Percentiles rank a stretch among this genome's conserved stretches.
Conservation (phyloP, 2,329 filamentous ascomycete genomes). For the Paracoccidioides lutzii region DNA sequence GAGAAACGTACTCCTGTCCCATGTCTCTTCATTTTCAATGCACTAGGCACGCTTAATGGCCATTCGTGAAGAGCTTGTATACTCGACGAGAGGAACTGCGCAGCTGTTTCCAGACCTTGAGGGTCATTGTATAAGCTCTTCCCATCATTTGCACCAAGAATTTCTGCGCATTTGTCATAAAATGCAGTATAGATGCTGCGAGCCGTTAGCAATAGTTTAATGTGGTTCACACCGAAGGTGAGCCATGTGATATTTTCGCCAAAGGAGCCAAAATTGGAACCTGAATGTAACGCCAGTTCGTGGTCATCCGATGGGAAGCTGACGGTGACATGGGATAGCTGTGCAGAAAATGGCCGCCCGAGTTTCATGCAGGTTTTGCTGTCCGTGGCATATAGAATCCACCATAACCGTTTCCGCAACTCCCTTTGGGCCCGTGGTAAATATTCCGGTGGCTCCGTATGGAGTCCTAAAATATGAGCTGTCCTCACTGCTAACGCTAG, state of each 20-base stretch:
- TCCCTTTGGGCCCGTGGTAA: slow-evolving; percentile 27
- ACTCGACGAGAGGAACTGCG: slow-evolving; percentile 18
- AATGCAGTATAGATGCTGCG: slow-evolving; percentile 25
- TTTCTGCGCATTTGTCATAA: slow-evolving; percentile 19
- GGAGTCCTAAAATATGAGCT: slow-evolving; percentile 38
- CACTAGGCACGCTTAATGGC: slow-evolving; percentile 25
- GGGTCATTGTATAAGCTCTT: slow-evolving; percentile 21
- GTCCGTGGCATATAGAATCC: slow-evolving; percentile 39
- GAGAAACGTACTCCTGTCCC: slow-evolving; percentile 25
- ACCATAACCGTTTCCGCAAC: slow-evolving; percentile 41
- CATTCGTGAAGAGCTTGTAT: slow-evolving; percentile 20
- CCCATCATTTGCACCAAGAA: slow-evolving; percentile 10
- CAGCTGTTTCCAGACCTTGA: slow-evolving; percentile 19
- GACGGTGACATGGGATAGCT: slow-evolving; percentile 23
- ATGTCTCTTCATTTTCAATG: slow-evolving; percentile 27
- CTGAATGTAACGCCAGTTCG: slow-evolving; percentile 18
- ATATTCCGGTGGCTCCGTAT: slow-evolving; percentile 32
- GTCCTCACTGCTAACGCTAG: slow-evolving; percentile 32
- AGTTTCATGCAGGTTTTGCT: slow-evolving; percentile 36
- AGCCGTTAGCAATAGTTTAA: slow-evolving; percentile 24
- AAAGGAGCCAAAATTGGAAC: slow-evolving; percentile 21
- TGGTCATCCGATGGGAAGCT: slow-evolving; percentile 28
- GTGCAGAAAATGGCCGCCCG: slow-evolving; percentile 32
- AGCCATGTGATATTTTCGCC: slow-evolving; percentile 29
- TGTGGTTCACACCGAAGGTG: slow-evolving; percentile 24